Evolutionary conservation across 331 rosid genomes (phyloP).

Genomic region (Rhamnella rubrinervis): DNA sequence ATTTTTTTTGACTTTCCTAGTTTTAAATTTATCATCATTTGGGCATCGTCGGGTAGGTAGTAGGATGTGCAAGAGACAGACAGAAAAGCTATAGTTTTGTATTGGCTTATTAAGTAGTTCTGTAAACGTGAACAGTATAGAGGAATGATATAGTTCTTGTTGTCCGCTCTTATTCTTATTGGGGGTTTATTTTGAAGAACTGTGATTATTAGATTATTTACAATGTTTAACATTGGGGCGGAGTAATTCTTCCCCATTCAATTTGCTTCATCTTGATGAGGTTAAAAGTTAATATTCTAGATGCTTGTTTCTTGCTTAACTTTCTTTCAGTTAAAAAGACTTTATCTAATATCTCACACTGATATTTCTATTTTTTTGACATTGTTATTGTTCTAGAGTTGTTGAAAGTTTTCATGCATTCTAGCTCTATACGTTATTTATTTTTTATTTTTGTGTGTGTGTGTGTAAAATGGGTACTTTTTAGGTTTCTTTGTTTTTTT

Average conservation of each 20-base stretch:
- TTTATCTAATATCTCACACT: background rate
- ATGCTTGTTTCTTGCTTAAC: slow-evolving; percentile 14
- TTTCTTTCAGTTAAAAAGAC: too few relatives aligned
- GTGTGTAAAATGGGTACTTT: too few relatives aligned
- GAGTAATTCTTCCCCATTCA: slow-evolving; percentile 34
- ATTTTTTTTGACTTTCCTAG: slow-evolving; percentile 27
- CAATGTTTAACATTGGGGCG: slow-evolving; percentile 50
- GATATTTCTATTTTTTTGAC: background rate
- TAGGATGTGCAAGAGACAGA: slow-evolving; percentile 31
- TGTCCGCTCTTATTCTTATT: too few relatives aligned
- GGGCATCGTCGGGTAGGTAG: slow-evolving; percentile 10
- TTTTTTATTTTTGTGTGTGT: too few relatives aligned
- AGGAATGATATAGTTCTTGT: slow-evolving; percentile 33
- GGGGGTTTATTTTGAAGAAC: slow-evolving; percentile 14
- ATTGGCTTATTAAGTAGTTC: slow-evolving; percentile 35
- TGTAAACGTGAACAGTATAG: slow-evolving; percentile 42
- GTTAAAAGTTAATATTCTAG: slow-evolving; percentile 33
- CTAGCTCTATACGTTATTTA: too few relatives aligned
- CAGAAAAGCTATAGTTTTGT: slow-evolving; percentile 18
- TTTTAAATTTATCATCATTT: slow-evolving; percentile 10
- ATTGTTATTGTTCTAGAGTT: background rate
- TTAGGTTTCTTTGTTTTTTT: too few relatives aligned
- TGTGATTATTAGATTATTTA: slow-evolving; percentile 40
- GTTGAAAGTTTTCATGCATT: background rate
- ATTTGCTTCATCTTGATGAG: slow-evolving; percentile 30